phyloP scores from a whole-genome alignment of 2,329 filamentous ascomycete species.

The Elsinoe batatas region DNA sequence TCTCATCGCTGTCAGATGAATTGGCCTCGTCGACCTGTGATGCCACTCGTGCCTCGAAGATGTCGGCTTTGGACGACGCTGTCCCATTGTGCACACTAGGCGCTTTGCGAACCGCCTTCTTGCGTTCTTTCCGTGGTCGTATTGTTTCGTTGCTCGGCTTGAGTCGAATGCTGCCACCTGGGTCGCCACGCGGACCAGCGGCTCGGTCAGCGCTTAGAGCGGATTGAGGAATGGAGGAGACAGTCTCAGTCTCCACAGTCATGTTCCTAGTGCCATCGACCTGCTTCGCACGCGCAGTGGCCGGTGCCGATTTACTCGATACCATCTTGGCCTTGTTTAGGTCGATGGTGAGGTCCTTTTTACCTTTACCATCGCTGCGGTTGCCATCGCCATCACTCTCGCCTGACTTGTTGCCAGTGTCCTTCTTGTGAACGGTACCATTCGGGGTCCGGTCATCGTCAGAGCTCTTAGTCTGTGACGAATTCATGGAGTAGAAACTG shows the following conservation, averaged over 20 bases:
- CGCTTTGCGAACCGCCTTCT: conserved; percentile 65
- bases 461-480: conserved; percentile 26
- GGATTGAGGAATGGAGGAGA: conserved; percentile 79
- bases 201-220: conserved; percentile 56
- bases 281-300: conserved; percentile 53
- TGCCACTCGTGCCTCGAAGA: conserved; percentile 94
- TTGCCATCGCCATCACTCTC: conserved; percentile 57
- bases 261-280: conserved; percentile 77
- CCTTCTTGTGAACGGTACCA: conserved; percentile 33
- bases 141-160: conserved; percentile 96
- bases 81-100: conserved; percentile 60
- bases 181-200: conserved; percentile 50
- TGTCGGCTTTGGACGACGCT: conserved; percentile 90
- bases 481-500: conserved; percentile 13
- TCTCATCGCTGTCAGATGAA: conserved; percentile 95
- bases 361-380: conserved; percentile 35
- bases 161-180: conserved; percentile 64
- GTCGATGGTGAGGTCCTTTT: conserved; percentile 14
- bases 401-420: conserved; percentile 30
- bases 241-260: conserved; percentile 96
- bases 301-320: conserved; percentile 58
- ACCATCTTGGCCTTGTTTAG: conserved; percentile 44
- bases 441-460: conserved; percentile 22
- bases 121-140: conserved; percentile 86
- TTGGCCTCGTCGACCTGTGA: conserved; percentile 93